Evolutionary conservation across 2,329 filamentous ascomycete species (phyloP).

Genomic region (Alternaria solani): DNA sequence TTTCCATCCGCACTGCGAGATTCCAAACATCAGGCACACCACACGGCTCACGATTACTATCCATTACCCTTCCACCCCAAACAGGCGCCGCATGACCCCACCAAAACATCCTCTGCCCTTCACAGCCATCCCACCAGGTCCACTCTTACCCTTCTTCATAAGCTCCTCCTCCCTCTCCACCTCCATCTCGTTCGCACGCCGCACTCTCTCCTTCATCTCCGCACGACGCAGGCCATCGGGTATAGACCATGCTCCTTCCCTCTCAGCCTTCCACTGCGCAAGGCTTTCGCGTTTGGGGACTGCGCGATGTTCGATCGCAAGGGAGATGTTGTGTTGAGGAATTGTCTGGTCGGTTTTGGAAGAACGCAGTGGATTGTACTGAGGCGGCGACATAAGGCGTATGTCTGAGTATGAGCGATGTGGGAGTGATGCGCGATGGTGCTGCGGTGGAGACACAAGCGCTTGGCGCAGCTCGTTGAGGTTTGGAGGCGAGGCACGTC

Average conservation of each 20-base stretch:
- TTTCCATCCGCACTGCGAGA: no score
- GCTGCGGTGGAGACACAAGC: neutral
- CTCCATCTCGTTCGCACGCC: conserved; percentile 42
- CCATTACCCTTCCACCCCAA: neutral
- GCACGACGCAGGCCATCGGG: conserved; percentile 19
- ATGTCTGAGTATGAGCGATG: neutral
- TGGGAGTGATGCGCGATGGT: neutral
- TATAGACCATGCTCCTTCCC: conserved; percentile 25
- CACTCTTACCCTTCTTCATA: neutral
- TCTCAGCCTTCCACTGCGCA: conserved; percentile 36
- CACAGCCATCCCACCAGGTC: neutral
- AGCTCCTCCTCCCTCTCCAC: conserved; percentile 34
- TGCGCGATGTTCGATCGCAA: conserved; percentile 2
- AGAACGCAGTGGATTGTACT: neutral
- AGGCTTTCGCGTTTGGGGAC: conserved; percentile 30
- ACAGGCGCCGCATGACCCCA: conserved; percentile 3
- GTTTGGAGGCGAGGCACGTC: neutral
- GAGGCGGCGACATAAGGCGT: neutral
- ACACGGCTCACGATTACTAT: no score
- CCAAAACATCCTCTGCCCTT: conserved; percentile 10
- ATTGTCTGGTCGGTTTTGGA: neutral
- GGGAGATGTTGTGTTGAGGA: neutral
- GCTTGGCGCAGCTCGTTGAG: neutral
- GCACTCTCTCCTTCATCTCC: conserved; percentile 35
- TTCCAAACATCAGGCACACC: no score